Base-by-base conservation (phyloP, 257 asterid genomes). In the Solanum neorickii region DNA sequence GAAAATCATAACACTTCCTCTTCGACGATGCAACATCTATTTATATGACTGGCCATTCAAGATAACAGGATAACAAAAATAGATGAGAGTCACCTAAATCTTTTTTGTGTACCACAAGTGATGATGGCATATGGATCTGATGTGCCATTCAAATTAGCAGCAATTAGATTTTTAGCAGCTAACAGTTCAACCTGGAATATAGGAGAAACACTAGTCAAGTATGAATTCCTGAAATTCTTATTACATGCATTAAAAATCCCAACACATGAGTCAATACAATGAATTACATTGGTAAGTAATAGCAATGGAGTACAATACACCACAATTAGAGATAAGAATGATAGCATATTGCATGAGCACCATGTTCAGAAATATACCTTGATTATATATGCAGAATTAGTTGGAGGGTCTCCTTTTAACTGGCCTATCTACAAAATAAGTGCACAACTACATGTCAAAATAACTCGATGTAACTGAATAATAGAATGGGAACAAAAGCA, bases 41-140 rank as follows among this genome's bases (percentile, higher is more conserved):
- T 49, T 49, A 82, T 46, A 47, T 82, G 39, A 82, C 68, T 18
- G 69, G 62, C 42, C 68, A 20, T 29, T 69, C 85, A 80, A 29
- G 85, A 82, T 47, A 82, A 82, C 69, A 82, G 29, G 69, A 9
- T 82, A 82, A 49, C 84, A 80, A 80, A 80, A 80, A 47, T 25
- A 78, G 62, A 78, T 80, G 3, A 59, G 9, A 11, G 14, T 49
- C 85, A 97, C 99, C 99, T 97, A 91, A 96, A 95, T 85, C 97
- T 93, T 90, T 95, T 97, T 89, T 97, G 95, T 37, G 92, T 87
- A 83, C 97, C 96, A 88, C 99, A 96, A 84, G 96, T 92, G 83
- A 97, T 93, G 86, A 96, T 94, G 84, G 95, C 98, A 88, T 95
- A 97, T 88, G 99, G 98, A 93, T 96, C 99, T 78, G 99, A 93